phyloP scores from a whole-genome alignment of 345 rosid genomes.

The Tarenaya hassleriana region DNA sequence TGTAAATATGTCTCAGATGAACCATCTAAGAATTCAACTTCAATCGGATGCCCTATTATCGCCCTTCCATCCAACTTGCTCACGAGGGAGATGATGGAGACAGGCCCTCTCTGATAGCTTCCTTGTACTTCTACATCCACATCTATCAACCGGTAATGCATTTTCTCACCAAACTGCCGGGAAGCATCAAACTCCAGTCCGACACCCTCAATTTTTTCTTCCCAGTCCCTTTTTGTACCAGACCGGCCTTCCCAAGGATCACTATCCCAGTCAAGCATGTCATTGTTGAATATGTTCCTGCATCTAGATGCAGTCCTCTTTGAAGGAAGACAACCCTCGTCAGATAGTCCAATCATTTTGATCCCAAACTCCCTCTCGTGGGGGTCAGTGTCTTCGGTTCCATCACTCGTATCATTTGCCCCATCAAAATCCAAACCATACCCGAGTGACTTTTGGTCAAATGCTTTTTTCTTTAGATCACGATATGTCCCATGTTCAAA shows the following conservation, averaged over 20 bases:
- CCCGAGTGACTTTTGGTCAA: conserved; percentile 37
- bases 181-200: conserved; percentile 38
- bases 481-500: conserved; percentile 37
- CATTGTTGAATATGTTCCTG: conserved; percentile 32
- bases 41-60: conserved; percentile 86
- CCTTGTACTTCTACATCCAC: conserved; percentile 89
- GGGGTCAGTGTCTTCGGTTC: conserved; percentile 40
- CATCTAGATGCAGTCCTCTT: conserved; percentile 37
- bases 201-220: conserved; percentile 32
- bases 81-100: conserved; percentile 73
- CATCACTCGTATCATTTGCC: conserved; percentile 34
- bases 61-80: conserved; percentile 85
- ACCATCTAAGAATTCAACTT: conserved; percentile 67
- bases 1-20: conserved; percentile 50
- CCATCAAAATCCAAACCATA: conserved; percentile 34
- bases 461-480: conserved; percentile 34
- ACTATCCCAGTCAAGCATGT: conserved; percentile 51
- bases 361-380: conserved; percentile 36
- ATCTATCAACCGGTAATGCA: conserved; percentile 49
- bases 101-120: conserved; percentile 64
- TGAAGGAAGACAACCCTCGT: conserved; percentile 36
- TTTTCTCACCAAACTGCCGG: conserved; percentile 43
- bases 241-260: conserved; percentile 44
- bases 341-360: conserved; percentile 33
- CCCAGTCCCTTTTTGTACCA: conserved; percentile 35